These are phyloP conservation scores for Lecanicillium sp. DNA, from an alignment of 2,329 filamentous ascomycete species.

Conservation along the genomic window DNA sequence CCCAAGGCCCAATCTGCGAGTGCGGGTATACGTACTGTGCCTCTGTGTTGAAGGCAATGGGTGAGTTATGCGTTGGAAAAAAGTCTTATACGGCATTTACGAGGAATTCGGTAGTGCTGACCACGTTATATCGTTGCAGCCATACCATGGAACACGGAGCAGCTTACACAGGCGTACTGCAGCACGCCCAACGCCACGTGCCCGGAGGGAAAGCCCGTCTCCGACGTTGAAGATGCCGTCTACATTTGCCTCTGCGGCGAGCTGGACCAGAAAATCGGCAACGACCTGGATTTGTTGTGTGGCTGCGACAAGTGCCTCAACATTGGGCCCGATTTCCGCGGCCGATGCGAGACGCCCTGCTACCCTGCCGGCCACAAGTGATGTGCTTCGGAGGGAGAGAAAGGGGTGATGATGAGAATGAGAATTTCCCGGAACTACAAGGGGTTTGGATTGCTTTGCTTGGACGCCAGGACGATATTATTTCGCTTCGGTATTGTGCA, in stretches of 20 bases:
- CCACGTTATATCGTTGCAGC: conserved; percentile 15
- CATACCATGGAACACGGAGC: conserved; percentile 24
- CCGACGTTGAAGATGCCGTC: conserved; percentile 23
- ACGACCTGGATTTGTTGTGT: conserved; percentile 28
- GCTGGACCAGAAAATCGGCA: conserved; percentile 22
- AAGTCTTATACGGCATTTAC: background rate
- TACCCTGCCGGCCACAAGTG: conserved; percentile 3
- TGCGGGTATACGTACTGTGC: conserved; percentile 36
- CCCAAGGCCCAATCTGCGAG: conserved; percentile 26
- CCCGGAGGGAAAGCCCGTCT: conserved; percentile 19
- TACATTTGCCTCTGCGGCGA: conserved; percentile 31
- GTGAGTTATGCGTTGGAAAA: conserved; percentile 13
- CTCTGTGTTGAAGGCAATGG: conserved; percentile 28
- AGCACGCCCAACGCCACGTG: conserved; percentile 27
- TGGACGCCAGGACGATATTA: too few species aligned
- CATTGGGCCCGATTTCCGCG: conserved; percentile 29
- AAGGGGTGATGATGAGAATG: background rate
- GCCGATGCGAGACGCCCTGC: conserved; percentile 30
- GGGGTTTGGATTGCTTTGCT: too few species aligned
- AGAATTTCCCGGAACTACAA: background rate
- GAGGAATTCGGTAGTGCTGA: background rate
- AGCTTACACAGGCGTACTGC: conserved; percentile 28
- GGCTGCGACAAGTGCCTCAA: conserved; percentile 32
- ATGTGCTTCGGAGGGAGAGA: background rate
- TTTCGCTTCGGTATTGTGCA: too few species aligned